These are phyloP conservation scores for Penicillium sclerotiorum DNA, from an alignment of 2,329 filamentous ascomycete genomes.

Conservation along the genomic window DNA sequence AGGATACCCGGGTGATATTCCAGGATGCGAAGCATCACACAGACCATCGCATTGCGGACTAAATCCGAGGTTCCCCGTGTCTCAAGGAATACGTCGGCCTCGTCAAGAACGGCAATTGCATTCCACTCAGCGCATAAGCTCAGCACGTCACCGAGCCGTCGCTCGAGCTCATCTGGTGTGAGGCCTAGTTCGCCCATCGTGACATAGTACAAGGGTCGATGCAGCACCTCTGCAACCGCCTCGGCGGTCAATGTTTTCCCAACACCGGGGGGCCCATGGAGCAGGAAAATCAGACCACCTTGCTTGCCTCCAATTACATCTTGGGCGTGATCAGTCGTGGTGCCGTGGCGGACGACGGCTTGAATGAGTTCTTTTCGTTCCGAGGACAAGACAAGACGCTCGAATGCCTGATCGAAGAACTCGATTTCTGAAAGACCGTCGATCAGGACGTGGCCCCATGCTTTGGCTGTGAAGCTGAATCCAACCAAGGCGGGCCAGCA, in stretches of 20 bases:
- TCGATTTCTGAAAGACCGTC: too few species aligned
- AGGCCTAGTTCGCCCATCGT: not conserved
- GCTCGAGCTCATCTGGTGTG: not conserved
- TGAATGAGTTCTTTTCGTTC: too few species aligned
- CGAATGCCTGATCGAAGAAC: too few species aligned
- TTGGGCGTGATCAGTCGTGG: too few species aligned
- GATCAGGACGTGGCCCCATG: too few species aligned
- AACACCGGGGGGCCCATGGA: not conserved
- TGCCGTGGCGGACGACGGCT: too few species aligned
- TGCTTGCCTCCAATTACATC: not conserved
- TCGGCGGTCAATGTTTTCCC: not conserved
- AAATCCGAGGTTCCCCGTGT: not conserved
- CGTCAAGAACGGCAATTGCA: not conserved
- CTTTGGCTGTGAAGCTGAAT: too few species aligned
- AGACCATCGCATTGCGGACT: not conserved
- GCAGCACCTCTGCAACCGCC: not conserved
- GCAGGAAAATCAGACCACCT: not conserved
- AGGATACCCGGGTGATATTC: not conserved
- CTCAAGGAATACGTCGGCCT: not conserved
- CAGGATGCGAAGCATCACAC: not conserved
- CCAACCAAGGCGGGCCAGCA: too few species aligned
- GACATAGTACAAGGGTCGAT: not conserved
- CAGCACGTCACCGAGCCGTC: not conserved
- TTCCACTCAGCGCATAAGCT: not conserved
- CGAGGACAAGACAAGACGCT: too few species aligned